These are phyloP conservation scores for Colletotrichum sp. DNA, from an alignment of 2,329 filamentous ascomycete genomes.

Conservation along the genomic window DNA sequence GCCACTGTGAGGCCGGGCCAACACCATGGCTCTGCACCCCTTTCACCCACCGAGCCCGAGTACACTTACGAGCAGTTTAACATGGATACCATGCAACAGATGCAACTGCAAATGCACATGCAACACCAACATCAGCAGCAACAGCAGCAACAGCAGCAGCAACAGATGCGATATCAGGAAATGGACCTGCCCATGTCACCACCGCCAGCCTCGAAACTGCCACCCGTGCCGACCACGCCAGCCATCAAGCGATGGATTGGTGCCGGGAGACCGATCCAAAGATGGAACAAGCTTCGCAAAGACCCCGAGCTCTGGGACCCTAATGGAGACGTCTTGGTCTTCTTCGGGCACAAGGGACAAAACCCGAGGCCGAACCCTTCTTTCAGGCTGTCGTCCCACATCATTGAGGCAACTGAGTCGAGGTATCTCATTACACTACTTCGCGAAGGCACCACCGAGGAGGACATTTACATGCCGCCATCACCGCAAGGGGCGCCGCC, in stretches of 20 bases:
- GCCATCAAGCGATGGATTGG: conserved; percentile 60
- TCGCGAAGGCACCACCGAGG: conserved; percentile 56
- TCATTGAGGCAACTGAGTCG: conserved; percentile 63
- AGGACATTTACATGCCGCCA: conserved; percentile 47
- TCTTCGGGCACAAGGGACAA: conserved; percentile 52
- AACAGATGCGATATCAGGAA: conserved; percentile 10
- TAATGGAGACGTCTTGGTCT: conserved; percentile 65
- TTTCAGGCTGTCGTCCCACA: conserved; percentile 62
- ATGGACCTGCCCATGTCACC: conserved; percentile 19
- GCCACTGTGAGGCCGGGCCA: conserved; percentile 38
- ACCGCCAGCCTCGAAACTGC: conserved; percentile 25
- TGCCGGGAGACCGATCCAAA: conserved; percentile 49
- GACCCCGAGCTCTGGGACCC: conserved; percentile 67
- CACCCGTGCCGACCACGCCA: conserved; percentile 31
- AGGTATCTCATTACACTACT: conserved; percentile 57
- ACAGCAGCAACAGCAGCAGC: neutral
- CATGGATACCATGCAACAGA: conserved; percentile 10
- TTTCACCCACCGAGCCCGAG: conserved; percentile 19
- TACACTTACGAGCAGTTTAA: conserved; percentile 21
- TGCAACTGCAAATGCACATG: conserved; percentile 12
- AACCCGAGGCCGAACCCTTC: conserved; percentile 53
- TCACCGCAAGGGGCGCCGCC: conserved; percentile 47
- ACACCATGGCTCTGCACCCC: neutral
- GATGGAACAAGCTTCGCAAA: conserved; percentile 63
- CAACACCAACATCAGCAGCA: conserved; percentile 9